Percentiles rank a stretch among this genome's conserved stretches.
phyloP scores from a whole-genome alignment of 331 rosid genomes.

The Pyracantha coccinea region DNA sequence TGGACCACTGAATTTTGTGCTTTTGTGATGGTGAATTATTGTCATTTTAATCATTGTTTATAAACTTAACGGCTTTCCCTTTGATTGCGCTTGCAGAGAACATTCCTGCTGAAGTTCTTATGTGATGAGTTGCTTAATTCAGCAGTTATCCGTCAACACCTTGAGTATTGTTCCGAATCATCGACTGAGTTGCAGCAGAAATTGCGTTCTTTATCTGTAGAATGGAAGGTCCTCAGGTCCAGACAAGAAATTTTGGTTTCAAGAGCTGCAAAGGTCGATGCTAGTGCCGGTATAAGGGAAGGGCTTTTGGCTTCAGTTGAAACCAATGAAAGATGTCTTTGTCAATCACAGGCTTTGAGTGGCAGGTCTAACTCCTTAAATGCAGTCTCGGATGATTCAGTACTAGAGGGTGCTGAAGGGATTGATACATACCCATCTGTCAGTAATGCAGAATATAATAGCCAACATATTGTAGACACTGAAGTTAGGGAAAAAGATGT shows the following conservation, averaged over 20 bases:
- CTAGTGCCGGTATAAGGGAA: constrained; percentile 36
- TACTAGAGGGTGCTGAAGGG: constrained; percentile 38
- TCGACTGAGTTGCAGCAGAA: constrained; percentile 81
- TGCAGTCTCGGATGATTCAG: constrained; percentile 30
- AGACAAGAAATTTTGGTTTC: constrained; percentile 76
- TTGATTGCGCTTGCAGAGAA: constrained; percentile 55
- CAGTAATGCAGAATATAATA: constrained; percentile 48
- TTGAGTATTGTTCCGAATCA: constrained; percentile 82
- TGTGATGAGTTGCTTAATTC: constrained; percentile 92
- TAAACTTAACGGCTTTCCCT: not conserved
- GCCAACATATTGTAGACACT: constrained; percentile 34
- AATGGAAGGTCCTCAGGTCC: constrained; percentile 80
- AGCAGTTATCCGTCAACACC: constrained; percentile 68
- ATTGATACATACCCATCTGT: constrained; percentile 39
- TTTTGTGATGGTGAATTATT: not conserved
- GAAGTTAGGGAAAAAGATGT: constrained; percentile 32
- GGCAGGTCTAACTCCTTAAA: constrained; percentile 32
- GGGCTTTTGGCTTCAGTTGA: constrained; percentile 27
- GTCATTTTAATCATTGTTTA: not conserved
- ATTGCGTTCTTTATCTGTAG: constrained; percentile 56
- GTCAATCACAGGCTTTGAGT: constrained; percentile 27
- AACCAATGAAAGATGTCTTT: constrained; percentile 32
- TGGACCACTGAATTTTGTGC: not conserved
- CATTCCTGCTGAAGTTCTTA: constrained; percentile 68
- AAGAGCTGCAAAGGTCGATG: constrained; percentile 58